Evolutionary conservation across 352 stramenopile genomes (phyloP).

Genomic region (Pythium dissimile): DNA sequence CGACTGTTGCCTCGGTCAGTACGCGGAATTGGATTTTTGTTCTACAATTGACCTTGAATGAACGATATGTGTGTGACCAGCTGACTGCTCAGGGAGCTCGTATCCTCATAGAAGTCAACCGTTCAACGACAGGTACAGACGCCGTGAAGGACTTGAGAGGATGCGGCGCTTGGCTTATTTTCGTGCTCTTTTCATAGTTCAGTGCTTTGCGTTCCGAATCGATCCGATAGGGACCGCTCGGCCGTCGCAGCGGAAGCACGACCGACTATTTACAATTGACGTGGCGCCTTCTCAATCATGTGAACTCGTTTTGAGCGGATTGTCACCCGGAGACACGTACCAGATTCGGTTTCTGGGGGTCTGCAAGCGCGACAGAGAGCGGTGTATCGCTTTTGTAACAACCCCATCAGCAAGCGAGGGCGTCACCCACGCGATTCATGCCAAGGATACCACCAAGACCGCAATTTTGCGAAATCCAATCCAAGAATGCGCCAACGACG

Average conservation of each 20-base stretch:
- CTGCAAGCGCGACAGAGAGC: conserved; percentile 27
- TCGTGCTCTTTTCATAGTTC: no score
- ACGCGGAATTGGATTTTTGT: no score
- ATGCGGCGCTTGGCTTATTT: no score
- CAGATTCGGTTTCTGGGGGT: conserved; percentile 41
- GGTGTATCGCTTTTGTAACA: conserved; percentile 26
- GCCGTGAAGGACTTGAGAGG: no score
- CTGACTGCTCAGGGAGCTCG: no score
- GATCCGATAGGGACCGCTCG: not conserved
- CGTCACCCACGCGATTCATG: no score
- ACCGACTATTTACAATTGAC: conserved; percentile 8
- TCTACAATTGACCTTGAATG: no score
- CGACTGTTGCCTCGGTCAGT: conserved; percentile 34
- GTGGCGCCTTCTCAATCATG: conserved; percentile 4
- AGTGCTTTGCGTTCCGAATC: conserved; percentile 33
- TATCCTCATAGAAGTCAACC: conserved; percentile 39
- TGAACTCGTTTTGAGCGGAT: conserved; percentile 16
- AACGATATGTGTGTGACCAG: no score
- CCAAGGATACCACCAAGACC: no score
- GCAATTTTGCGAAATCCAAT: no score
- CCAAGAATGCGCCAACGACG: no score
- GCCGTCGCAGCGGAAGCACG: not conserved
- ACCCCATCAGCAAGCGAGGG: conserved; percentile 1
- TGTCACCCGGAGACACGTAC: conserved; percentile 33
- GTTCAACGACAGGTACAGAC: conserved; percentile 14